These are phyloP conservation scores for Cladosporium halotolerans DNA, from an alignment of 2,329 filamentous ascomycete genomes.

Conservation along the genomic window DNA sequence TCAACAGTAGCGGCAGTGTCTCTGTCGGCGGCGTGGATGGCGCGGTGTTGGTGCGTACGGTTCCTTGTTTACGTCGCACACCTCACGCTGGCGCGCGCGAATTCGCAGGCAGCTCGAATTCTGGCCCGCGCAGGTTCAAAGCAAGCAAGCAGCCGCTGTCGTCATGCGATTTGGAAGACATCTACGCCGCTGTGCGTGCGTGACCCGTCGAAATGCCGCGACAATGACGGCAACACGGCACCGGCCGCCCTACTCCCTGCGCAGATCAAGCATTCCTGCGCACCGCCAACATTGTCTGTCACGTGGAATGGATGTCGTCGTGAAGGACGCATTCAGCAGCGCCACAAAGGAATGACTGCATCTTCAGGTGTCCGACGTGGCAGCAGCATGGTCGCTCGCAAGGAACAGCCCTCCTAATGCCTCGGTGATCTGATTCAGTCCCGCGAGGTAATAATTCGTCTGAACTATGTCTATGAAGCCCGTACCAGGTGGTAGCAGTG, in stretches of 20 bases:
- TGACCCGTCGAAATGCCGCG: neutral
- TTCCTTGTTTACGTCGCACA: neutral
- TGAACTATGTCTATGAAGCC: too few species aligned
- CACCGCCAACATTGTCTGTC: neutral
- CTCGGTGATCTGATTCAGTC: too few species aligned
- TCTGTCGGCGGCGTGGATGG: neutral
- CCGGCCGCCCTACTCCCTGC: neutral
- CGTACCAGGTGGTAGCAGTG: too few species aligned
- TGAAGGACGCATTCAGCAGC: neutral
- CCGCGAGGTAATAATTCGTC: too few species aligned
- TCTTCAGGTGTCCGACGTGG: too few species aligned
- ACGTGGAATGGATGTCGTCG: neutral
- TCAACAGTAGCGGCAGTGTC: neutral
- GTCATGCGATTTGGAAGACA: neutral
- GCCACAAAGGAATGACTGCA: too few species aligned
- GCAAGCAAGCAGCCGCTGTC: neutral
- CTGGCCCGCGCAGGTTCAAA: neutral
- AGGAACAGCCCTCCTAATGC: too few species aligned
- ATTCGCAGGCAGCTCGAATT: neutral
- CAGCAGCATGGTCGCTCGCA: too few species aligned
- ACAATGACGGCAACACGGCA: neutral
- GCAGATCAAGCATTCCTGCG: neutral
- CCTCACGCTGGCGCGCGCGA: neutral
- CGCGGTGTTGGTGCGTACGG: neutral
- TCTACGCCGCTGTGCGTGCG: neutral